Conservation (phyloP, 192 early-diverging fungal genomes). For the Backusella luteola region DNA sequence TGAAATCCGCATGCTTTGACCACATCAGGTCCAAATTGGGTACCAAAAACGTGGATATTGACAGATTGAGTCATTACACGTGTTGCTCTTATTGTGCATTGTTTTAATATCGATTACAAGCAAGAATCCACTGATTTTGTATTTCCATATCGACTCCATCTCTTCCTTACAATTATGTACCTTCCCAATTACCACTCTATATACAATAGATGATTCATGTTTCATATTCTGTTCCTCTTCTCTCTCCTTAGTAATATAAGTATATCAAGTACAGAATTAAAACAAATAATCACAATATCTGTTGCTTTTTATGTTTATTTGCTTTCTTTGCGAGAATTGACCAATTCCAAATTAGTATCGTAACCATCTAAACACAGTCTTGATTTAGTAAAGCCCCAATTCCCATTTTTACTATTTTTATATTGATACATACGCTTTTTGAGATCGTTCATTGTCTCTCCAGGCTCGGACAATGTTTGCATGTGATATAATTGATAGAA, state of each 20-base stretch:
- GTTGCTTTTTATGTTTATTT: conserved; percentile 14
- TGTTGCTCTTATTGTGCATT: neutral
- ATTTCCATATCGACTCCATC: neutral
- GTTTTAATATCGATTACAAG: neutral
- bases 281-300: neutral
- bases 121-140: neutral
- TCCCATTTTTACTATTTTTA: neutral
- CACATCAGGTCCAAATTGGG: neutral
- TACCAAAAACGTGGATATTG: neutral
- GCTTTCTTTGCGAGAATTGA: conserved; percentile 41
- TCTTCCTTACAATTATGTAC: no score
- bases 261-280: neutral
- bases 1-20: neutral
- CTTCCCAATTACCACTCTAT: no score
- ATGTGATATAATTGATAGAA: conserved; percentile 84
- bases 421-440: conserved; percentile 45
- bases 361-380: conserved; percentile 44
- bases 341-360: conserved; percentile 46
- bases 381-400: neutral
- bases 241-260: neutral
- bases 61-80: neutral
- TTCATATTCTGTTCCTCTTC: neutral
- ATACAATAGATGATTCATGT: no score
- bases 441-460: conserved; percentile 77
- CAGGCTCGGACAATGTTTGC: conserved; percentile 62